These are phyloP conservation scores for Marasmius fiardii DNA, from an alignment of 1,284 basidiomycete genomes.

Conservation along the genomic window DNA sequence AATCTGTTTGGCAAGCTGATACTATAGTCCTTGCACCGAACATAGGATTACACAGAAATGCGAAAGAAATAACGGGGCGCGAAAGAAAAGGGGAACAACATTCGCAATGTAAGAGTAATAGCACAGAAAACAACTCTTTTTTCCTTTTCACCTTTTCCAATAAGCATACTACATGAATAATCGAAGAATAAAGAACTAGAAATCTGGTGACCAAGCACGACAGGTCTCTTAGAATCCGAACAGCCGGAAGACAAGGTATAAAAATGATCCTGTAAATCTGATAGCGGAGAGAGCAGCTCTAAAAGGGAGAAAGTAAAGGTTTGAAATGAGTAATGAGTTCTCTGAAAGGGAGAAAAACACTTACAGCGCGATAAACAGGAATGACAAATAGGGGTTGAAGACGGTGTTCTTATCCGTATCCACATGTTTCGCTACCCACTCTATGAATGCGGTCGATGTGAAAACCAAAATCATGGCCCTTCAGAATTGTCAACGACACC, in stretches of 20 bases:
- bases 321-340: conserved; percentile 5
- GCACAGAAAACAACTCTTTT: not conserved
- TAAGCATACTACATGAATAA: not conserved
- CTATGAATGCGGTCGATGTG: conserved; percentile 73
- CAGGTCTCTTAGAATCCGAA: conserved; percentile 43
- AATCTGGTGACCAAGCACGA: not conserved
- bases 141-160: not conserved
- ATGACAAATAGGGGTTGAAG: conserved; percentile 85
- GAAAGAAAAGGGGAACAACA: not conserved
- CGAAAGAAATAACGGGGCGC: too few relatives aligned
- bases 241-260: conserved; percentile 77
- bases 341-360: conserved; percentile 27
- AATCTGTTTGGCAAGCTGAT: too few relatives aligned
- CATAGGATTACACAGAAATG: too few relatives aligned
- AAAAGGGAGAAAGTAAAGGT: conserved; percentile 12
- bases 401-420: conserved; percentile 40
- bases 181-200: not conserved
- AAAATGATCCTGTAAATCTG: conserved; percentile 72
- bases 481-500: conserved; percentile 10
- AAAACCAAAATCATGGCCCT: conserved; percentile 79
- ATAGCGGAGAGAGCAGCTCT: conserved; percentile 77
- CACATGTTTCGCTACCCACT: conserved; percentile 57
- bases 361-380: conserved; percentile 80
- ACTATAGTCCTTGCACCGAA: too few relatives aligned
- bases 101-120: not conserved